phyloP scores from a whole-genome alignment of 768 basidiomycete genomes.

The Phaffia tasmanica region DNA sequence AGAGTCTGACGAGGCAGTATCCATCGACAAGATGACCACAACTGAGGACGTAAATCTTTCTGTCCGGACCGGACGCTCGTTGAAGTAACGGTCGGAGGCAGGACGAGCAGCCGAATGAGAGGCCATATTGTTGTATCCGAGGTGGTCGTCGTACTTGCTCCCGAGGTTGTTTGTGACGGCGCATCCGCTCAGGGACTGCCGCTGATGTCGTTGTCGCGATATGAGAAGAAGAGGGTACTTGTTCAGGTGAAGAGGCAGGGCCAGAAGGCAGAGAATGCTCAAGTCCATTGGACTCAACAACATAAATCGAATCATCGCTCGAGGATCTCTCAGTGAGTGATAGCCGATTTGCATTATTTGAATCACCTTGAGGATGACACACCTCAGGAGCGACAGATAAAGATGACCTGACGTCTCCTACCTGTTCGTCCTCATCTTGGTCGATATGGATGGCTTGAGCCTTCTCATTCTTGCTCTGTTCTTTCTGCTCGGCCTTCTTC shows the following conservation, averaged over 20 bases:
- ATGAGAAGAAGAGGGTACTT: neutral
- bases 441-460: no score
- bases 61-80: neutral
- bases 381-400: no score
- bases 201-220: neutral
- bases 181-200: neutral
- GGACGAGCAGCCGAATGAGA: slow-evolving; percentile 4
- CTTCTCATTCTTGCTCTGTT: no score
- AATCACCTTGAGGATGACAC: no score
- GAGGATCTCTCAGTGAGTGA: no score
- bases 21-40: slow-evolving; percentile 8
- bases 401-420: no score
- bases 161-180: neutral
- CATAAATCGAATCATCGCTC: neutral
- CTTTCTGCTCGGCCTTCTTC: no score
- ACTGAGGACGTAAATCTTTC: slow-evolving; percentile 2
- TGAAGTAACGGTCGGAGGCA: neutral
- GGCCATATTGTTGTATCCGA: neutral
- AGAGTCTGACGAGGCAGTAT: neutral
- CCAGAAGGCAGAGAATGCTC: no score
- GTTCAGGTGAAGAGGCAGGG: no score
- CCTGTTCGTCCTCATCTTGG: no score
- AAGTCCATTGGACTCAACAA: neutral
- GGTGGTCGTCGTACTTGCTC: neutral
- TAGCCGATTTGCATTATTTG: no score